Conservation (phyloP, 2,329 filamentous ascomycete species). For the Xylaria sp. region DNA sequence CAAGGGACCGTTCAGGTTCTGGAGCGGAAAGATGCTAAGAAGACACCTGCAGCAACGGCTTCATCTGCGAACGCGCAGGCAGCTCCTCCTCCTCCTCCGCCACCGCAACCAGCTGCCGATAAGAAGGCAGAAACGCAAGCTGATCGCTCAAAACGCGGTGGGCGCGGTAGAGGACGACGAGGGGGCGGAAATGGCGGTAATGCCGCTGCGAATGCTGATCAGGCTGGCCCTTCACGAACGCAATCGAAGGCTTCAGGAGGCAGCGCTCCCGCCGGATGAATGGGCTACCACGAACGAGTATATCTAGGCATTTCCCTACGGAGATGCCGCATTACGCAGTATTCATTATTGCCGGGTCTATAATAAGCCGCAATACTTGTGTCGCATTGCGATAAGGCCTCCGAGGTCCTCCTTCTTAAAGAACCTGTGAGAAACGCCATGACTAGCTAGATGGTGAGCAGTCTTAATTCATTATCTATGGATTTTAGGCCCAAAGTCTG, state of each 20-base stretch:
- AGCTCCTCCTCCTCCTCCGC: conserved; percentile 14
- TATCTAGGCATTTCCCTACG: neutral
- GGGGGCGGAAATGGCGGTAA: conserved; percentile 21
- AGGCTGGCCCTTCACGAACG: conserved; percentile 10
- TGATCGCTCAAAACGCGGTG: conserved; percentile 30
- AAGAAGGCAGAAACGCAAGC: conserved; percentile 24
- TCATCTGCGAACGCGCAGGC: neutral
- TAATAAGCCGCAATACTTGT: neutral
- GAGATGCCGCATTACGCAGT: neutral
- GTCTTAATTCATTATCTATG: neutral
- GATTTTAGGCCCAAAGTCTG: neutral
- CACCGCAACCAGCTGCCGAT: conserved; percentile 20
- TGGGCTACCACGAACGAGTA: neutral
- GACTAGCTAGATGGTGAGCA: neutral
- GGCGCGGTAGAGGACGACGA: conserved; percentile 30
- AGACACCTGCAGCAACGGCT: conserved; percentile 13
- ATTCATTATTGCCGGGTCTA: neutral
- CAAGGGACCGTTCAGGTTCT: conserved; percentile 83
- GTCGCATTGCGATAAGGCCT: neutral
- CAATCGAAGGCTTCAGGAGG: conserved; percentile 10
- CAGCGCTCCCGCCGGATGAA: conserved; percentile 17
- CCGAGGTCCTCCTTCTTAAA: neutral
- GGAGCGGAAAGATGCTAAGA: conserved; percentile 63
- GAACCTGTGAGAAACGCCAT: neutral
- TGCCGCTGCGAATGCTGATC: conserved; percentile 9